Evolutionary conservation across 306 rosid genomes (phyloP), one percentile per base, ranked within the genome.

Genomic region (Comarum palustre): DNA sequence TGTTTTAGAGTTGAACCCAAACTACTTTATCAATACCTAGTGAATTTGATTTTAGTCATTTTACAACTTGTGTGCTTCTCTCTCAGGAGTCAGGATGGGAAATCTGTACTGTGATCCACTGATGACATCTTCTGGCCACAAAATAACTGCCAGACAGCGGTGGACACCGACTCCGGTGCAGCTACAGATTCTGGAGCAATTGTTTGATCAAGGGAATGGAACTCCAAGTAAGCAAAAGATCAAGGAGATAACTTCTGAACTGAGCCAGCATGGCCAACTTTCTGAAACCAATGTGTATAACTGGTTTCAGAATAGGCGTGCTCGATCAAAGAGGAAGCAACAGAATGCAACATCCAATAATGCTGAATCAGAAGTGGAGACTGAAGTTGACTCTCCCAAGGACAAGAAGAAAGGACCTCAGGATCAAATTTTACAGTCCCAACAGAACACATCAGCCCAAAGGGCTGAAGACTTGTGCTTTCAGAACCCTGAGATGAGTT

Each of bases 301-400:
- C 47, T 94, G 99, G 99, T 91, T 94, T 83, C 99, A 94, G 84
- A 94, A 94, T 52, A 85, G 97, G 86, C 96, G 99, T 24, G 97
- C 97, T 72, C 76, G 99, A 55, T 94, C 97, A 3, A 92, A 94
- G 51, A 86, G 99, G 80, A 94, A 89, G 66, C 90, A 89, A 65
- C 97, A 89, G 59, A 90, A 83, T 73, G 71, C 82, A 41, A 58
- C 86, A 25, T 73, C 90, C 38, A 74, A 65, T 69, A 78, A 82
- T 76, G 83, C 79, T 47, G 99, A 94, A 84, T 89, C 96, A 36
- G 97, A 94, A 80, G 87, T 85, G 61, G 98, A 93, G 75, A 85
- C 97, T 11, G 96, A 93, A 59, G 91, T 81, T 31, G 96, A 94
- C 57, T 94, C 94, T 3, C 87, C 96, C 1, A 94, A 94, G 80